These are phyloP conservation scores for Avena insularis DNA, from an alignment of 176 grass and related monocot species.

Conservation along the genomic window DNA sequence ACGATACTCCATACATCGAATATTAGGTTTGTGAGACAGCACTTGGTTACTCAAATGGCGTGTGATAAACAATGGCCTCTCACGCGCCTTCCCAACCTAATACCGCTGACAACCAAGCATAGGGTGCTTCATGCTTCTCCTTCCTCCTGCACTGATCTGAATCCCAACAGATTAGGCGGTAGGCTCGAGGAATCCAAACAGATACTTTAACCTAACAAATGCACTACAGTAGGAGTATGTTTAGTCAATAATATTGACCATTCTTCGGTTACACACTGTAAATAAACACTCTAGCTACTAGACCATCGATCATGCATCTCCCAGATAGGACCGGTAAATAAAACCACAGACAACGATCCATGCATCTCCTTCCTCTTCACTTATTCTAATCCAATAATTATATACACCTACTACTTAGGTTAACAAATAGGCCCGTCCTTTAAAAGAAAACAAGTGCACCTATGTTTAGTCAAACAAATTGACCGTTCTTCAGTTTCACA, in stretches of 20 bases:
- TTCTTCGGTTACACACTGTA: neutral
- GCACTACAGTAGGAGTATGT: neutral
- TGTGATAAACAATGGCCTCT: neutral
- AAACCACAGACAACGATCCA: neutral
- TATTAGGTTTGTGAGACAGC: constrained; percentile 4
- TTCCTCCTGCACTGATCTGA: neutral
- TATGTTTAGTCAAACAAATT: neutral
- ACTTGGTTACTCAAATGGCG: neutral
- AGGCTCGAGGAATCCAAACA: neutral
- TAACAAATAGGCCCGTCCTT: neutral
- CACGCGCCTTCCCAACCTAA: constrained; percentile 1
- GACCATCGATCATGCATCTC: neutral
- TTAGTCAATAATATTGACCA: constrained; percentile 30
- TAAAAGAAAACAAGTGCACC: neutral
- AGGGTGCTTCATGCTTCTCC: neutral
- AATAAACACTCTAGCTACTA: neutral
- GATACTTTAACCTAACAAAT: neutral
- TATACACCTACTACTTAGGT: neutral
- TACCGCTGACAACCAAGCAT: neutral
- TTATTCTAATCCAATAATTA: neutral
- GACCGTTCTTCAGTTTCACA: constrained; percentile 9
- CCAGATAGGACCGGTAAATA: neutral
- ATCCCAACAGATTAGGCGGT: neutral
- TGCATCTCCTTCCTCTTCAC: neutral
- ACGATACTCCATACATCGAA: constrained; percentile 8